Evolutionary conservation across 2,329 filamentous ascomycete genomes (phyloP).

Genomic region (Penicillium sp.): DNA sequence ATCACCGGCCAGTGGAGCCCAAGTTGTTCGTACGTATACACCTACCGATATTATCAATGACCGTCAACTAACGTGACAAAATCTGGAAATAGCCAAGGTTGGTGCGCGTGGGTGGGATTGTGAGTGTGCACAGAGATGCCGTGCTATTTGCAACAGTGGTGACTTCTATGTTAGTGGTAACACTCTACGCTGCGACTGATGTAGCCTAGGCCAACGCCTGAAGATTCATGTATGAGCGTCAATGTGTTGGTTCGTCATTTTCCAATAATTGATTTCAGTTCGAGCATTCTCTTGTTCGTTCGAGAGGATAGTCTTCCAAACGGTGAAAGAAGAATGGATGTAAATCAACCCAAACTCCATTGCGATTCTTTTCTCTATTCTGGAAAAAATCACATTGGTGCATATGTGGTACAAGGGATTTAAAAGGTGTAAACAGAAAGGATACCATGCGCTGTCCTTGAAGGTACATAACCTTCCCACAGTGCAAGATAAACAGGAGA

Average conservation of each 20-base stretch:
- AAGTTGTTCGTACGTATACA: conserved; percentile 1
- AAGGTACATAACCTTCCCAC: not conserved
- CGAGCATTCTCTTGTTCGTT: no score
- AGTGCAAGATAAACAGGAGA: conserved; percentile 10
- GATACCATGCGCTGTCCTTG: conserved; percentile 18
- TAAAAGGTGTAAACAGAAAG: conserved; percentile 7
- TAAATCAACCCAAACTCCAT: conserved; percentile 15
- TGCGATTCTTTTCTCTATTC: conserved; percentile 22
- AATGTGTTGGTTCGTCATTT: no score
- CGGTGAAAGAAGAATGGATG: no score
- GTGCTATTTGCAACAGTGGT: not conserved
- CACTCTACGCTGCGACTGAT: not conserved
- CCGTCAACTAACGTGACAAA: not conserved
- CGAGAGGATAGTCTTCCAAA: no score
- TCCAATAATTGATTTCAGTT: no score
- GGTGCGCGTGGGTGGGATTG: not conserved
- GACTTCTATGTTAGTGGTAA: not conserved
- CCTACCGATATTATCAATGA: not conserved
- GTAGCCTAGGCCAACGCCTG: not conserved
- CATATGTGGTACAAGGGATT: conserved; percentile 23
- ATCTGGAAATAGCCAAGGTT: not conserved
- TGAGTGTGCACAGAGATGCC: not conserved
- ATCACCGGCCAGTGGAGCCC: not conserved
- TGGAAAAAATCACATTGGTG: conserved; percentile 12
- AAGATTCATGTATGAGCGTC: no score